phyloP scores from a whole-genome alignment of 768 basidiomycete genomes.

The Termitomyces titanicus region DNA sequence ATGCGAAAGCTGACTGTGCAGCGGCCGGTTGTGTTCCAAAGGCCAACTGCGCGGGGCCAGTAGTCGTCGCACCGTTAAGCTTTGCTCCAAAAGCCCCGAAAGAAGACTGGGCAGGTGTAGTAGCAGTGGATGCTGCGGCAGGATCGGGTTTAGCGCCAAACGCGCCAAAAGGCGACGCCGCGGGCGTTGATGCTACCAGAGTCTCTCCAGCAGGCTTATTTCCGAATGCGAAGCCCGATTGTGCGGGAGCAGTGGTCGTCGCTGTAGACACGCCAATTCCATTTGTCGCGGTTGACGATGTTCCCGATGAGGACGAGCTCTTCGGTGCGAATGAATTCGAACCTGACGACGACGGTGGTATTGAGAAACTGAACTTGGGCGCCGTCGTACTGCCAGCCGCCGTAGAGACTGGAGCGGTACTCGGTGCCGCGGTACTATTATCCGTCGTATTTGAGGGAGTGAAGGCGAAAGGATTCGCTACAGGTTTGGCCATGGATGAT shows the following conservation, averaged over 20 bases:
- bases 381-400: neutral
- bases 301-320: slow-evolving; percentile 1
- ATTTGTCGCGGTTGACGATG: slow-evolving; percentile 1
- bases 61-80: neutral
- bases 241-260: neutral
- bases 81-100: neutral
- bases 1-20: neutral
- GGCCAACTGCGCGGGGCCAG: neutral
- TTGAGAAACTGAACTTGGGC: slow-evolving; percentile 16
- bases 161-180: neutral
- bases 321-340: neutral
- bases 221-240: slow-evolving; percentile 1
- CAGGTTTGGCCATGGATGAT: slow-evolving; percentile 21
- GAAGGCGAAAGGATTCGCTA: slow-evolving; percentile 18
- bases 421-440: neutral
- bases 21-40: slow-evolving; percentile 5
- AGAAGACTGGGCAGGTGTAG: neutral
- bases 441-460: slow-evolving; percentile 15
- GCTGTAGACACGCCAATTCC: neutral
- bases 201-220: neutral
- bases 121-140: neutral
- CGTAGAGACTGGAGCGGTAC: neutral
- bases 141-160: neutral
- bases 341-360: slow-evolving; percentile 2
- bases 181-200: neutral